Evolutionary conservation across 306 rosid species (phyloP), one percentile per base, ranked within the genome.

Genomic region (Dryas drummondii): DNA sequence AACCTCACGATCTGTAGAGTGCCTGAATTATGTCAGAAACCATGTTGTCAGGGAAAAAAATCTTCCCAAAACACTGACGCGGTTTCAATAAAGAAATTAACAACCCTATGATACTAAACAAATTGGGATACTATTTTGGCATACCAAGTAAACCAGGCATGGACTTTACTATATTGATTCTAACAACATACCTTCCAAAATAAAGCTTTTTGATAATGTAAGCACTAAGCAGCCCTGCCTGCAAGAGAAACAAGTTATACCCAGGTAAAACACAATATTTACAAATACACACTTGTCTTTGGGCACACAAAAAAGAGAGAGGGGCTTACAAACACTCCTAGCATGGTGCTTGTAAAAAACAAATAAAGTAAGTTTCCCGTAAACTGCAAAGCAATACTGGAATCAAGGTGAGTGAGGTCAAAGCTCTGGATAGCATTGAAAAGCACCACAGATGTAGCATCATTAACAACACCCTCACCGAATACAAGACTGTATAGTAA

Each of bases 401-500:
- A 80, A 75, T 92, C 93, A 64, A 92, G 32, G 14, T 82, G 79
- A 57, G 81, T 81, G 63, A 96, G 87, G 77, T 96, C 99, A 86
- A 96, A 92, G 89, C 84, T 92, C 80, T 96, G 85, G 79, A 92
- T 90, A 42, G 99, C 99, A 79, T 96, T 90, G 86, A 96, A 96
- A 86, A 96, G 97, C 82, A 96, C 99, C 64, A 96, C 94, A 32
- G 99, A 96, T 37, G 99, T 90, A 42, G 99, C 99, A 86, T 96
- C 99, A 56, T 96, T 96, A 41, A 96, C 99, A 15, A 96, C 99
- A 68, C 99, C 97, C 84, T 96, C 99, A 5, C 99, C 99, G 63
- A 96, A 96, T 57, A 96, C 99, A 82, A 96, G 96, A 83, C 98
- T 96, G 79, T 96, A 96, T 51, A 96, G 88, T 79, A 96, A 85